Base-by-base conservation (phyloP, 768 basidiomycete genomes). In the Lentinula edodes region DNA sequence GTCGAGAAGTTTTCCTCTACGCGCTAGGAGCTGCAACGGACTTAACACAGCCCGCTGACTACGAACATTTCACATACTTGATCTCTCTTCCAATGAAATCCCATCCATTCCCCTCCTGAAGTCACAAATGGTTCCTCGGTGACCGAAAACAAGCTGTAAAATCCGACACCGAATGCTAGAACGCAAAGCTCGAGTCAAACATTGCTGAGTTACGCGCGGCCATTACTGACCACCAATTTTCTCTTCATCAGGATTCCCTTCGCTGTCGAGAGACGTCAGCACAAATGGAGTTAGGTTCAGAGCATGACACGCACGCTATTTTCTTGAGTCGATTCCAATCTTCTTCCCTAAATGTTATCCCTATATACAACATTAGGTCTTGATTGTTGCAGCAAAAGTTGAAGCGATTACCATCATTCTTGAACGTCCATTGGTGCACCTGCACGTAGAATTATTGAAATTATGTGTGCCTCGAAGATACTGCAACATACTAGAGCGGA, bases 21-120 rank as follows among this genome's bases (percentile, higher is more conserved):
- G 86, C 15, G 90, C 95, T 66, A 88, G 90, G 1, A 98, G 80
- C 77, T 95, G 93, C 68, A 23, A 9, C 95, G 93, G 67, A 90
- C 92, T 70, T 93, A 95, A 93, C 93, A 71, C 95, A 91, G 71
- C 97, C 98, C 0, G 87, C 89, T 94, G 96, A 96, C 86, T 93
- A 35, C 6, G 35, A 52, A 36, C 28, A 52, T 13, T 12, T 34
- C 15, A 61, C 51, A 52, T 52, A 52, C 51, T 3, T 52, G 55
- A 41, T 56, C 41, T 42, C 50, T 63, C 41, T 41, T 41, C 55
- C 55, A 56, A 66, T 56, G 66, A 71, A 60, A 71, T 66, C 36
- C 45, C 48, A 38, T 10, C 52, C 13, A 58, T 70, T 55, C 70
- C 88, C 89, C 84, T 76, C 90, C 90, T 16, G 90, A 93, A 3